phyloP scores from a whole-genome alignment of 2,329 filamentous ascomycete genomes.

The Fusarium pilosicola region DNA sequence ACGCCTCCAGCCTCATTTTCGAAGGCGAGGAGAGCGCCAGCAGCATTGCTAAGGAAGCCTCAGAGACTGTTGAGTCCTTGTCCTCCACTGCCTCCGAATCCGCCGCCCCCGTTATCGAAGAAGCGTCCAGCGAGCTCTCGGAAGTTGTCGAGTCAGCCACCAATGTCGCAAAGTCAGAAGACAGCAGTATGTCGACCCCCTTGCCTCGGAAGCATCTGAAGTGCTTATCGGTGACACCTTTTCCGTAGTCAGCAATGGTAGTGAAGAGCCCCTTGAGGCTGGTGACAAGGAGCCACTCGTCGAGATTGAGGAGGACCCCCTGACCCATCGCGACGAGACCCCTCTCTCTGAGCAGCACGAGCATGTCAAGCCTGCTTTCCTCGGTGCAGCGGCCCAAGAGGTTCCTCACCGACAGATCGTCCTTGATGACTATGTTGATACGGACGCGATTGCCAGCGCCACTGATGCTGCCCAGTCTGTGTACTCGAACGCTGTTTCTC shows the following conservation, averaged over 20 bases:
- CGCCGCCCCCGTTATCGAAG: conserved; percentile 27
- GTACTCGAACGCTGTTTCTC: conserved; percentile 72
- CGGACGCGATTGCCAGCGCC: conserved; percentile 50
- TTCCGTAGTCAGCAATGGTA: conserved; percentile 41
- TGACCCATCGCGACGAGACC: conserved; percentile 38
- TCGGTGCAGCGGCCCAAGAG: conserved; percentile 62
- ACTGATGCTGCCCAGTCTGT: conserved; percentile 62
- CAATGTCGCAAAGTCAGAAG: conserved; percentile 26
- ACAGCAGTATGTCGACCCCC: conserved; percentile 34
- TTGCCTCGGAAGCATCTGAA: conserved; percentile 44
- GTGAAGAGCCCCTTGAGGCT: conserved; percentile 40
- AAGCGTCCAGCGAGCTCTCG: conserved; percentile 35
- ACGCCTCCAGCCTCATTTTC: conserved; percentile 27
- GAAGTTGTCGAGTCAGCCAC: conserved; percentile 35
- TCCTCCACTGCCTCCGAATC: conserved; percentile 38
- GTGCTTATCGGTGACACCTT: conserved; percentile 38
- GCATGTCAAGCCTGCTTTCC: conserved; percentile 57
- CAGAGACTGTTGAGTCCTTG: conserved; percentile 24
- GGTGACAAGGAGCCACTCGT: conserved; percentile 44
- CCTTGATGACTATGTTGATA: conserved; percentile 59
- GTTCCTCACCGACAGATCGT: conserved; percentile 60
- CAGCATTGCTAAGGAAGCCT: conserved; percentile 28
- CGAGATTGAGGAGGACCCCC: conserved; percentile 41
- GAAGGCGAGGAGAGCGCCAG: conserved; percentile 24
- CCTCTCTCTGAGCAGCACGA: conserved; percentile 42